Base-by-base conservation (phyloP, 345 rosid genomes). In the Melastoma malabathricum region DNA sequence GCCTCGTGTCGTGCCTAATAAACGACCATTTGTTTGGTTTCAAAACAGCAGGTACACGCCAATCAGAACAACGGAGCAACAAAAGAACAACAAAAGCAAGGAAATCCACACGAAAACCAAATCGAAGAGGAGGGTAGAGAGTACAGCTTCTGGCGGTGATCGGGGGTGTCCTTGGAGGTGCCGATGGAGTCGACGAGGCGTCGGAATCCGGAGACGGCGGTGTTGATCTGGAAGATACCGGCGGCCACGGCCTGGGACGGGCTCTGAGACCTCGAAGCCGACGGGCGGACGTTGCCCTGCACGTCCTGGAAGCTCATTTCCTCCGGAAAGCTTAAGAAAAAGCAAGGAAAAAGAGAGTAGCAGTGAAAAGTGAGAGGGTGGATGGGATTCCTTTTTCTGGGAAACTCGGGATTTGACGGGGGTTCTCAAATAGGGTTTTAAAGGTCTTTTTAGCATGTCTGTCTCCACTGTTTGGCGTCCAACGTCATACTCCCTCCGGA, bases 221-320 rank as follows among this genome's bases (percentile, higher is more conserved):
- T 81, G 72, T 78, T 78, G 72, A 75, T 78, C 71, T 81, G 84
- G 76, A 81, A 81, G 56, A 81, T 81, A 18, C 76, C 76, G 18
- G 82, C 80, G 22, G 84, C 80, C 18, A 81, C 76, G 3, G 70
- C 68, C 57, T 66, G 71, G 7, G 77, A 60, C 44, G 66, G 53
- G 48, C 66, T 44, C 13, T 70, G 51, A 6, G 68, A 44, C 0
- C 70, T 58, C 15, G 75, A 62, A 0, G 76, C 46, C 13, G 71
- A 46, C 15, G 75, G 65, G 31, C 62, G 49, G 22, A 22, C 66
- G 3, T 65, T 74, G 54, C 59, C 61, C 65, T 65, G 68, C 15
- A 75, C 27, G 67, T 78, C 84, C 34, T 75, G 82, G 67, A 81
- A 73, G 57, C 88, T 81, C 88, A 81, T 53, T 45, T 15, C 6